Evolutionary conservation across 768 basidiomycete genomes (phyloP), one percentile per base, ranked within the genome.

Genomic region (Lenzites betulinus): DNA sequence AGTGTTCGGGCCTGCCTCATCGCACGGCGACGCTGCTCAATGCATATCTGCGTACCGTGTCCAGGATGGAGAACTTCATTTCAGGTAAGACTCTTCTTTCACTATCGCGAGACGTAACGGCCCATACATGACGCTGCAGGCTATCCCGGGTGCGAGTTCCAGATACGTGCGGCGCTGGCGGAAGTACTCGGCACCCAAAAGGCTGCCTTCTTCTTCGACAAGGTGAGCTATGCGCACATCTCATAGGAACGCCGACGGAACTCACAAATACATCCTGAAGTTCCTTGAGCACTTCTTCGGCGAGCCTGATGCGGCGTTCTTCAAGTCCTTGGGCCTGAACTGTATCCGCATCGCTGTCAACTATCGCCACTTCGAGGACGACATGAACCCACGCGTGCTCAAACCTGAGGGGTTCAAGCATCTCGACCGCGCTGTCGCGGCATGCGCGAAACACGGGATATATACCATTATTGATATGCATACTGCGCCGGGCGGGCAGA

Each of bases 251-350:
- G n/a, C 23, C 9, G 15, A 49, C 53, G 43, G 30, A 18, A 51
- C 28, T 33, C 30, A 33, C 30, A 33, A 33, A 5, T 11, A 5
- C 6, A 4, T 33, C 30, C 30, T 33, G 6, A n/a, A 33, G 89
- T 92, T 92, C 74, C 78, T 93, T 13, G 88, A 93, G 70, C 85
- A 92, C 70, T 93, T 93, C 78, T 94, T 93, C 78, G 77, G 79
- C 51, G 90, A 90, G 28, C 77, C 78, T 20, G 92, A 93, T 67
- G 90, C 90, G 16, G 76, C 77, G 51, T 90, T 90, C 76, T 93
- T 90, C 79, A 88, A 86, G 64, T 85, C 81, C 51, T 83, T 93
- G 12, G 90, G 90, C 1, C 74, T 94, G 47, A 94, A 93, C 76
- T 90, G 86, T 69, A 88, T 93, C 59, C 86, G 92, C 16, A 73